Conservation (phyloP, 192 early-diverging fungal species). For the Phycomyces nitens region DNA sequence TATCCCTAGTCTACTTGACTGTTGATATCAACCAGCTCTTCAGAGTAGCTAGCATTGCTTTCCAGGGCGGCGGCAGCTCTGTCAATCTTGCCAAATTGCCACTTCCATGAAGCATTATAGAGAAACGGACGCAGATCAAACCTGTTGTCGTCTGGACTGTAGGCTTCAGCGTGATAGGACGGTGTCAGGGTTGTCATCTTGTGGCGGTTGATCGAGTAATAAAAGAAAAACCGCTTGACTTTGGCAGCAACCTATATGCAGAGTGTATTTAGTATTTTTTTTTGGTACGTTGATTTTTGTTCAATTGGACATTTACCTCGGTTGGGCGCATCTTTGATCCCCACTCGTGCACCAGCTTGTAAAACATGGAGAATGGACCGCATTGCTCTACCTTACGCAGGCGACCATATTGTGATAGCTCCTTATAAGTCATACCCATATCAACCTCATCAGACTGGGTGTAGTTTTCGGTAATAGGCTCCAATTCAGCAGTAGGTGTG, state of each 20-base stretch:
- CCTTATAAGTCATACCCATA: conserved; percentile 98
- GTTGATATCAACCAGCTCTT: too few species aligned
- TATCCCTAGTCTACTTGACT: too few species aligned
- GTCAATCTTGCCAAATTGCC: conserved; percentile 92
- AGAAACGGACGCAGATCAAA: conserved; percentile 96
- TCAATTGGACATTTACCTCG: conserved; percentile 41
- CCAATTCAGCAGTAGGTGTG: conserved; percentile 92
- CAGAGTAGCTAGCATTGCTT: too few species aligned
- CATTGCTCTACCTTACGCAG: conserved; percentile 83
- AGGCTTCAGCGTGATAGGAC: conserved; percentile 90
- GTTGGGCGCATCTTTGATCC: conserved; percentile 51
- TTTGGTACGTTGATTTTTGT: background rate
- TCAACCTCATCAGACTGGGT: conserved; percentile 91
- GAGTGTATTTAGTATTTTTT: background rate
- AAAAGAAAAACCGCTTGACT: conserved; percentile 96
- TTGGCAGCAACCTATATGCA: conserved; percentile 75
- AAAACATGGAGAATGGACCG: conserved; percentile 95
- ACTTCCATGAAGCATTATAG: conserved; percentile 87
- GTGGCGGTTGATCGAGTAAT: conserved; percentile 96
- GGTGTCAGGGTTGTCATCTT: conserved; percentile 98
- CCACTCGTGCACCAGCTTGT: conserved; percentile 83
- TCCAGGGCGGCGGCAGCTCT: conserved; percentile 48
- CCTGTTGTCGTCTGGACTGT: conserved; percentile 96
- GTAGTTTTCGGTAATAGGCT: conserved; percentile 81
- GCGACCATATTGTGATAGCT: conserved; percentile 86